Evolutionary conservation across 148 eudicot species (phyloP), one percentile per base, ranked within the genome.

Genomic region (Limonium bicolor): DNA sequence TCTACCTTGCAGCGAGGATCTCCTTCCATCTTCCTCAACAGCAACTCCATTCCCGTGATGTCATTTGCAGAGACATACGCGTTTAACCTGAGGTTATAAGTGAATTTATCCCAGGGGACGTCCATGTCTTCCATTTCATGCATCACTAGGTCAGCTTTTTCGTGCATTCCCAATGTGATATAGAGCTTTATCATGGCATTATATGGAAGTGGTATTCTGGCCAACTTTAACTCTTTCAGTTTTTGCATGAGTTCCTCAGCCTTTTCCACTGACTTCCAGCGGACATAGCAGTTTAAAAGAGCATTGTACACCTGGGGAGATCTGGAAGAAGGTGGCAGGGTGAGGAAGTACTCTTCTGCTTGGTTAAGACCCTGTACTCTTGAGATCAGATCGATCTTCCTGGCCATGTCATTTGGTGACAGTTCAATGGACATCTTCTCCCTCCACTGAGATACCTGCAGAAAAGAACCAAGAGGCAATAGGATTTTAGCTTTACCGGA

Each of bases 391-490:
- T 59, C 42, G 50, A 65, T 53, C 40, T 43, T 58, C 2, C 29
- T 24, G 34, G 64, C 44, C 7, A 31, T 26, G 56, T 59, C 64
- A 5, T 20, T 20, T 6, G 33, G 12, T 46, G 67, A 22, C 26
- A 3, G 9, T 29, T 53, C 26, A 27, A 32, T 18, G 42, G 9
- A 21, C 40, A 30, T 40, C 19, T 60, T 9, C 25, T 4, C 47
- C 62, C 59, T 48, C 78, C 78, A 72, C 45, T 59, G 46, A 39
- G 48, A 56, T 41, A 72, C 59, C 78, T 72, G n/a, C n/a, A n/a
- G n/a, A n/a, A 36, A 23, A n/a, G 7, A 20, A 48, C 17, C 33
- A 44, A 7, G 32, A 28, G 4, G 14, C 20, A 15, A 14, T n/a
- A n/a, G n/a, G n/a, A n/a, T n/a, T n/a, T n/a, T n/a, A n/a, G n/a